These are phyloP conservation scores for Clavariopsis aquatica DNA, from an alignment of 495 filamentous ascomycete genomes.

Conservation along the genomic window DNA sequence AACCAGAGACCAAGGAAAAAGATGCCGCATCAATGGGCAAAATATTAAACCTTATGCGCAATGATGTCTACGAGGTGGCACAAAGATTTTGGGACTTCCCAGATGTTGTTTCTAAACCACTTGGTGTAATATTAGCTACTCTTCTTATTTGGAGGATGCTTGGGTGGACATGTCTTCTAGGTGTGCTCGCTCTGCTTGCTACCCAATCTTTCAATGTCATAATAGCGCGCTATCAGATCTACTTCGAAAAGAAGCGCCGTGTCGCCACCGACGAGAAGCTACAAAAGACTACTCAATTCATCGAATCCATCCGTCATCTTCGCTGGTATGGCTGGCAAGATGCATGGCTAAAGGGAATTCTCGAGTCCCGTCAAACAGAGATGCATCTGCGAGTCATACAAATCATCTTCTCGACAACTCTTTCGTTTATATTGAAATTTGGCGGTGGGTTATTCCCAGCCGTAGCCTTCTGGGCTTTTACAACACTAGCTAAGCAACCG, in stretches of 20 bases:
- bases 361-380: constrained; percentile 69
- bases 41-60: constrained; percentile 77
- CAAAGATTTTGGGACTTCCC: constrained; percentile 82
- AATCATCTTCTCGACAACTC: constrained; percentile 59
- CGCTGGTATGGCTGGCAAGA: constrained; percentile 88
- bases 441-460: constrained; percentile 73
- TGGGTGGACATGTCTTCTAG: constrained; percentile 75
- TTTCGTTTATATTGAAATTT: constrained; percentile 63
- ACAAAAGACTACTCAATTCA: constrained; percentile 74
- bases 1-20: constrained; percentile 41
- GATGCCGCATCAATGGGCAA: constrained; percentile 77
- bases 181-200: constrained; percentile 62
- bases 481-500: constrained; percentile 61
- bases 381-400: constrained; percentile 65
- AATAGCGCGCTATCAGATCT: constrained; percentile 61
- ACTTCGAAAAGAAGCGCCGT: constrained; percentile 65
- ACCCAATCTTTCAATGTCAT: constrained; percentile 66
- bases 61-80: constrained; percentile 79
- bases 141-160: constrained; percentile 72
- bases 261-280: constrained; percentile 69
- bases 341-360: constrained; percentile 71
- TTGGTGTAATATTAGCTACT: constrained; percentile 67
- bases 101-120: constrained; percentile 63
- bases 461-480: constrained; percentile 76
- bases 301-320: constrained; percentile 80